Evolutionary conservation across 805 yeast species (phyloP).

Genomic region (Ogataea zsoltii): DNA sequence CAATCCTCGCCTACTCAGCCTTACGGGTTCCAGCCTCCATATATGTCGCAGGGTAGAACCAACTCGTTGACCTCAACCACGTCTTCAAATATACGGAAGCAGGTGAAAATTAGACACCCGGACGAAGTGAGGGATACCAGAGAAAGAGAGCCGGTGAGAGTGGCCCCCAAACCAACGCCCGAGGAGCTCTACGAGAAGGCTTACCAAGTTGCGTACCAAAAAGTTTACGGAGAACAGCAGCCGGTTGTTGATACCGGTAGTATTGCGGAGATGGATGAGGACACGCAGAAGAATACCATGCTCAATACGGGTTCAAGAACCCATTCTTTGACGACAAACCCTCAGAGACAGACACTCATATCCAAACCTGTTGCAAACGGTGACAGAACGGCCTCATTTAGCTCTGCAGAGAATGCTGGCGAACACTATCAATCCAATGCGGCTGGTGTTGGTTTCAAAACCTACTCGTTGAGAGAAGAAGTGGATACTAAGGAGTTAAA

Average conservation of each 20-base stretch:
- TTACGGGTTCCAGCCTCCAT: constrained; percentile 5
- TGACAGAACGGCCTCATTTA: constrained; percentile 7
- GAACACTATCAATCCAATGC: constrained; percentile 29
- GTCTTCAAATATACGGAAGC: constrained; percentile 22
- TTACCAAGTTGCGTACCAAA: constrained; percentile 53
- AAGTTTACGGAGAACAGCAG: constrained; percentile 47
- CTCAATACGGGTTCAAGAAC: constrained; percentile 20
- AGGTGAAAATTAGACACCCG: constrained; percentile 23
- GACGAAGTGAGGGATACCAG: constrained; percentile 6
- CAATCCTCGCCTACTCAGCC: constrained; percentile 5
- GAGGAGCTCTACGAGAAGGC: constrained; percentile 59
- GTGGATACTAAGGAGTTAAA: constrained; percentile 17
- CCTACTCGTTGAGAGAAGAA: constrained; percentile 32
- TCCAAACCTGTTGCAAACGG: constrained; percentile 1
- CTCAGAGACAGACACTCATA: not conserved
- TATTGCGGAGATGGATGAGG: constrained; percentile 22
- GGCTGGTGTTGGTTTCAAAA: constrained; percentile 30
- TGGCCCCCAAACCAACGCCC: constrained; percentile 33
- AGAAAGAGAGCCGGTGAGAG: not conserved
- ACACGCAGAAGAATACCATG: constrained; percentile 29
- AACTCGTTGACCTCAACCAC: constrained; percentile 23
- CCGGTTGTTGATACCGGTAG: constrained; percentile 7
- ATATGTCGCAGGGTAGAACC: constrained; percentile 10
- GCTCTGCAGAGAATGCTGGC: not conserved
- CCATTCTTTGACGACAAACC: not conserved